These are phyloP conservation scores for Peronospora belbahrii DNA, from an alignment of 352 stramenopile species.

Conservation along the genomic window DNA sequence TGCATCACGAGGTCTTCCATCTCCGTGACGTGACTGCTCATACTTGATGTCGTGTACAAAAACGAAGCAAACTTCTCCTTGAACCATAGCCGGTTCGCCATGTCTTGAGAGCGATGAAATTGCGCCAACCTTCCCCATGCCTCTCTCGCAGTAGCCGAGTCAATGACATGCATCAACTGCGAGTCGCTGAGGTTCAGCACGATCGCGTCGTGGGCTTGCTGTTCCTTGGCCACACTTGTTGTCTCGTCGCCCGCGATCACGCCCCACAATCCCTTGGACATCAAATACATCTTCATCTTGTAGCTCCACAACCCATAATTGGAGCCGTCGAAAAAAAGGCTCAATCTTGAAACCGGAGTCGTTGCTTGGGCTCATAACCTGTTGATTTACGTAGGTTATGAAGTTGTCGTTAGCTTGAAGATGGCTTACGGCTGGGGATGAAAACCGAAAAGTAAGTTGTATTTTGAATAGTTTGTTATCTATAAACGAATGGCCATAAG, in stretches of 20 bases:
- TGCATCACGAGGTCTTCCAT: not conserved
- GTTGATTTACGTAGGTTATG: no score
- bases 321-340: not conserved
- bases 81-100: not conserved
- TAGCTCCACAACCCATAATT: not conserved
- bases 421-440: no score
- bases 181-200: not conserved
- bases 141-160: not conserved
- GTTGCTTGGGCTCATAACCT: no score
- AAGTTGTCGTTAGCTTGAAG: no score
- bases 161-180: not conserved
- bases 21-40: not conserved
- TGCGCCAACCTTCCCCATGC: not conserved
- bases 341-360: not conserved
- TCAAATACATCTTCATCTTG: not conserved
- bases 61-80: slow-evolving; percentile 1
- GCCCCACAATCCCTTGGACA: not conserved
- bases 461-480: no score
- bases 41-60: not conserved
- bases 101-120: not conserved
- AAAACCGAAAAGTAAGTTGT: no score
- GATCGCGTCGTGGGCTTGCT: not conserved
- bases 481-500: no score
- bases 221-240: not conserved
- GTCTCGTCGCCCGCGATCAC: not conserved